Conservation (phyloP, 1,139 yeast genomes). For the Kurtzmaniella quercitrusa region DNA sequence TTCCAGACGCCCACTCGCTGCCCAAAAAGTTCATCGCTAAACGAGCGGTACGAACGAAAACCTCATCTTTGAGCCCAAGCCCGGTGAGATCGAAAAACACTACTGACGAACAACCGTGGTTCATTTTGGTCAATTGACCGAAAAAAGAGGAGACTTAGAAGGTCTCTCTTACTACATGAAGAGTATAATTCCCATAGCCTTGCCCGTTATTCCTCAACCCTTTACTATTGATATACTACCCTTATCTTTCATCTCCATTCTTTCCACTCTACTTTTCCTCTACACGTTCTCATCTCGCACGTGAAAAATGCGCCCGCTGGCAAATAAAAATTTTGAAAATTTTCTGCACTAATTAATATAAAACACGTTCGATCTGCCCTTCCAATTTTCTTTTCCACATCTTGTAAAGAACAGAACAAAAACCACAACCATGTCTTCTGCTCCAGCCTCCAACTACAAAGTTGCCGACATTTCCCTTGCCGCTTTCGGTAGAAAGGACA, state of each 20-base stretch:
- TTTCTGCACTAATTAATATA: slow-evolving; percentile 1
- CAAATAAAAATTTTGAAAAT: slow-evolving; percentile 1
- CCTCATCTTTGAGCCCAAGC: neutral
- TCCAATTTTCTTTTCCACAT: slow-evolving; percentile 2
- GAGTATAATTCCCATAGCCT: too few relatives aligned
- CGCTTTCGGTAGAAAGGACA: slow-evolving; percentile 99
- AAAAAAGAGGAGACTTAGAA: too few relatives aligned
- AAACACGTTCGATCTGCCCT: slow-evolving; percentile 1
- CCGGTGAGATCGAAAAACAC: neutral
- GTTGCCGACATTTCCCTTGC: slow-evolving; percentile 98
- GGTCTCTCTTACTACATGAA: too few relatives aligned
- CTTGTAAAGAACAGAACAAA: slow-evolving; percentile 1
- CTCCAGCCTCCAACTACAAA: slow-evolving; percentile 63
- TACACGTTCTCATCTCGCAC: neutral
- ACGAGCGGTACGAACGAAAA: neutral
- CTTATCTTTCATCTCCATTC: too few relatives aligned
- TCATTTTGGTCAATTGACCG: too few relatives aligned
- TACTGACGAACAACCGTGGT: too few relatives aligned
- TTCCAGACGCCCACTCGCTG: too few relatives aligned
- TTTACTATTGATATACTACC: neutral
- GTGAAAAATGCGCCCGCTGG: neutral
- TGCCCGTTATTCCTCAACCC: neutral
- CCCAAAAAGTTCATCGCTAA: neutral
- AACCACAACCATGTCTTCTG: slow-evolving; percentile 20
- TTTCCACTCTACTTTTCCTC: neutral